phyloP scores from a whole-genome alignment of 176 grass and related monocot species.

The Hyparrhenia diplandra region DNA sequence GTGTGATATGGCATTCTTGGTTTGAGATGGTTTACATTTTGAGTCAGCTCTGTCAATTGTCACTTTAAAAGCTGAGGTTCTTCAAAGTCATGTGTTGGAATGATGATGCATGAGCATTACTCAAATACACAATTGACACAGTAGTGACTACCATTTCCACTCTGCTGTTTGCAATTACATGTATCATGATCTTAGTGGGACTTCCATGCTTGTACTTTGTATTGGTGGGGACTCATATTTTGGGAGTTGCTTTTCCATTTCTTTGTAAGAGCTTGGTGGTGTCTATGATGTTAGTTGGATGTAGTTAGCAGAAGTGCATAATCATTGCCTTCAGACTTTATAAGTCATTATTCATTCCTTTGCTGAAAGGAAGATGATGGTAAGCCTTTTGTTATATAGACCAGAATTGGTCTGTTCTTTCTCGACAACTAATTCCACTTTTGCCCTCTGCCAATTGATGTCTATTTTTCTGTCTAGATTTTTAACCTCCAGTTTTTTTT shows the following conservation, averaged over 20 bases:
- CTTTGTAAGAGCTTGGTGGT: constrained; percentile 7
- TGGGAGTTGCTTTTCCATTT: constrained; percentile 17
- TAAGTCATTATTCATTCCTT: background rate
- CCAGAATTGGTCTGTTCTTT: constrained; percentile 1
- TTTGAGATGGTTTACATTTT: background rate
- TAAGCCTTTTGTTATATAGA: constrained; percentile 25
- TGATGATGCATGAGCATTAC: constrained; percentile 12
- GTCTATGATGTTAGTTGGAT: constrained; percentile 4
- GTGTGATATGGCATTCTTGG: background rate
- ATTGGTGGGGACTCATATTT: constrained; percentile 8
- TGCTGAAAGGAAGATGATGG: constrained; percentile 15
- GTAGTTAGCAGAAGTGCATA: background rate
- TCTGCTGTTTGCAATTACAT: background rate
- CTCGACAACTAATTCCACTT: background rate
- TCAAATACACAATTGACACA: background rate
- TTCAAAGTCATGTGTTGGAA: constrained; percentile 15
- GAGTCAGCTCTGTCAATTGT: background rate
- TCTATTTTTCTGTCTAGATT: background rate
- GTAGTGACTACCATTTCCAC: constrained; percentile 19
- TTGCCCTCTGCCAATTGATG: background rate
- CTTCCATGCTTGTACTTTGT: constrained; percentile 7
- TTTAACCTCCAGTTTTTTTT: background rate
- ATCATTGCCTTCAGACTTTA: background rate
- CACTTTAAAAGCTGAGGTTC: constrained; percentile 15
- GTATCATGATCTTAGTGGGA: constrained; percentile 16